phyloP scores from a whole-genome alignment of 2,329 filamentous ascomycete species.

The Fusarium sarcochroum region DNA sequence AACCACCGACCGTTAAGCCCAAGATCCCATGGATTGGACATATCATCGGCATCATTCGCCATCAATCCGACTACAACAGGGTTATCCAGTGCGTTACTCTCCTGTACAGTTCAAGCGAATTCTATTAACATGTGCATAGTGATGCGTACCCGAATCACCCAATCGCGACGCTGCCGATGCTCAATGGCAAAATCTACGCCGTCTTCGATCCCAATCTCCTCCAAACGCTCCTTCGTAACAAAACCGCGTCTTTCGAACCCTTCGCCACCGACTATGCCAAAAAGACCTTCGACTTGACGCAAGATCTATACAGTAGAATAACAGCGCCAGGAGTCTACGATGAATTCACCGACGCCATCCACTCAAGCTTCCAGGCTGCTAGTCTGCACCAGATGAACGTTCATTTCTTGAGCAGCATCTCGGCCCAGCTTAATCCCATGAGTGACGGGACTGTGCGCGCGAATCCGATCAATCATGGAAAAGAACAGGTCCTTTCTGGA shows the following conservation, averaged over 20 bases:
- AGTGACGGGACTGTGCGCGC: conserved; percentile 13
- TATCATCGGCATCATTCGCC: conserved; percentile 58
- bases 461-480: conserved; percentile 19
- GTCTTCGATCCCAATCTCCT: conserved; percentile 58
- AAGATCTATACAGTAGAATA: conserved; percentile 47
- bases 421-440: conserved; percentile 29
- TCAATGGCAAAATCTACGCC: conserved; percentile 61
- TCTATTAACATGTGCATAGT: conserved; percentile 18
- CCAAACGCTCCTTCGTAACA: conserved; percentile 56
- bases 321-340: conserved; percentile 28
- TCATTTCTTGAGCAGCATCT: conserved; percentile 29
- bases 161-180: conserved; percentile 62
- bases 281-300: conserved; percentile 55
- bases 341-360: conserved; percentile 52
- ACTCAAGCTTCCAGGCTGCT: conserved; percentile 51
- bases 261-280: conserved; percentile 57
- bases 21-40: conserved; percentile 62
- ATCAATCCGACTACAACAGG: conserved; percentile 55
- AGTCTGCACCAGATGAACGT: conserved; percentile 53
- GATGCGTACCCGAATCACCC: conserved; percentile 45
- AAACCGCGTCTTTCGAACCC: conserved; percentile 59
- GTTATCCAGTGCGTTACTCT: conserved; percentile 54
- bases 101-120: background rate
- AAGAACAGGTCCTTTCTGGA: conserved; percentile 24
- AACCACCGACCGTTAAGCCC: conserved; percentile 59